A percentile compares a stretch with the other conserved stretches of the same genome.
These are phyloP conservation scores for Colletotrichum sp. DNA, from an alignment of 2,329 filamentous ascomycete species.

Conservation along the genomic window DNA sequence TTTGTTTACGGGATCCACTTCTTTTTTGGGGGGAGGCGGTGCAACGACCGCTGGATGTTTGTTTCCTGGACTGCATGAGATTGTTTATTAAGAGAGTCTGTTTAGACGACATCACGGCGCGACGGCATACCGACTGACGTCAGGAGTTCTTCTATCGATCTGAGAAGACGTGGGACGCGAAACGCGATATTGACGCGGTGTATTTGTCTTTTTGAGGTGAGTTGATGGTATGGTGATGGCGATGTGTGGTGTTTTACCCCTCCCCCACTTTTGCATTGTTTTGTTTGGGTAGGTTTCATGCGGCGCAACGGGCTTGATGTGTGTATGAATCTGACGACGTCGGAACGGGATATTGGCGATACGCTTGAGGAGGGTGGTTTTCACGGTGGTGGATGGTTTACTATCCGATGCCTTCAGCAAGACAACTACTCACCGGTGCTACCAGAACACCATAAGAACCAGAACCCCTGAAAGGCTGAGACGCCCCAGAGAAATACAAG, in stretches of 20 bases:
- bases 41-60: background rate
- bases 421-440: background rate
- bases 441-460: background rate
- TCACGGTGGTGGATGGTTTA: background rate
- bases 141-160: background rate
- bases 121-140: background rate
- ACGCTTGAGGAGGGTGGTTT: background rate
- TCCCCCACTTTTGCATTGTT: background rate
- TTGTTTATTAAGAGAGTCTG: background rate
- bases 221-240: background rate
- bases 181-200: background rate
- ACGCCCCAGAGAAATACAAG: background rate
- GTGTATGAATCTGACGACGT: background rate
- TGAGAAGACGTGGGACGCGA: background rate
- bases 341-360: background rate
- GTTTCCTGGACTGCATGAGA: background rate
- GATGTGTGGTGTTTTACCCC: background rate
- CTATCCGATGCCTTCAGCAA: background rate
- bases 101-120: background rate
- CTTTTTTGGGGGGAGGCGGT: background rate
- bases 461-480: background rate
- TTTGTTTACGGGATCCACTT: background rate
- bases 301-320: background rate
- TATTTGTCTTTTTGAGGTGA: background rate
- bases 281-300: background rate